phyloP scores from a whole-genome alignment of 768 basidiomycete species.

The Mrakia blollopis region DNA sequence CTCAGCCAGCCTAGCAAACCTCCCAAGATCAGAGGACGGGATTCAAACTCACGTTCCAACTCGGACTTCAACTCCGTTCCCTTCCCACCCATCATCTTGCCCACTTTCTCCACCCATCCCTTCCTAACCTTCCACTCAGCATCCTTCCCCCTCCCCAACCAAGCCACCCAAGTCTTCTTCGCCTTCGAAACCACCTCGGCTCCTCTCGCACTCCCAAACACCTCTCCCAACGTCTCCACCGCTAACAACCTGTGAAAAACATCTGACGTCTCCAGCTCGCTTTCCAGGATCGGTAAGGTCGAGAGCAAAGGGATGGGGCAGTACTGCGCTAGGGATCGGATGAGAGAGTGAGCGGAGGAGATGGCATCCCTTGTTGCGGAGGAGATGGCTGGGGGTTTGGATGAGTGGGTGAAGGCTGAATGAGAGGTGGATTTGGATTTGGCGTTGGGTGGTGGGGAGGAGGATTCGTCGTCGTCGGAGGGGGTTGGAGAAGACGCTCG shows the following conservation, averaged over 20 bases:
- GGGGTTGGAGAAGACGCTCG: background rate
- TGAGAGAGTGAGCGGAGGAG: constrained; percentile 13
- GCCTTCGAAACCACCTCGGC: constrained; percentile 52
- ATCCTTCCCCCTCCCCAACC: constrained; percentile 75
- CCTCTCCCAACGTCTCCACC: constrained; percentile 80
- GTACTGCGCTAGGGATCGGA: constrained; percentile 17
- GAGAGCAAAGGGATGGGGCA: constrained; percentile 25
- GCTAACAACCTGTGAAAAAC: constrained; percentile 63
- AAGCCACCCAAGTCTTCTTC: constrained; percentile 74
- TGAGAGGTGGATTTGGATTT: background rate
- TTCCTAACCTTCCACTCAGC: constrained; percentile 64
- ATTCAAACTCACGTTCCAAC: constrained; percentile 61
- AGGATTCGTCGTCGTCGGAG: constrained; percentile 13
- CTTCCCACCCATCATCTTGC: constrained; percentile 47
- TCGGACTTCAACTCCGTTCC: constrained; percentile 44
- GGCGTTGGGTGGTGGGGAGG: background rate
- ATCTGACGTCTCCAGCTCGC: constrained; percentile 27
- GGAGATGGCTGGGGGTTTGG: constrained; percentile 17
- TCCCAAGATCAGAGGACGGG: background rate
- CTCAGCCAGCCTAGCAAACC: no score
- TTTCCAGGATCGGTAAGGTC: constrained; percentile 23
- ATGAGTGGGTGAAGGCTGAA: background rate
- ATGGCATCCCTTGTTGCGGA: background rate
- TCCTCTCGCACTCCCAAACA: constrained; percentile 60
- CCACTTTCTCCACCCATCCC: constrained; percentile 68